These are phyloP conservation scores for Flaveria linearis DNA, from an alignment of 129 eudicot genomes.

Conservation along the genomic window DNA sequence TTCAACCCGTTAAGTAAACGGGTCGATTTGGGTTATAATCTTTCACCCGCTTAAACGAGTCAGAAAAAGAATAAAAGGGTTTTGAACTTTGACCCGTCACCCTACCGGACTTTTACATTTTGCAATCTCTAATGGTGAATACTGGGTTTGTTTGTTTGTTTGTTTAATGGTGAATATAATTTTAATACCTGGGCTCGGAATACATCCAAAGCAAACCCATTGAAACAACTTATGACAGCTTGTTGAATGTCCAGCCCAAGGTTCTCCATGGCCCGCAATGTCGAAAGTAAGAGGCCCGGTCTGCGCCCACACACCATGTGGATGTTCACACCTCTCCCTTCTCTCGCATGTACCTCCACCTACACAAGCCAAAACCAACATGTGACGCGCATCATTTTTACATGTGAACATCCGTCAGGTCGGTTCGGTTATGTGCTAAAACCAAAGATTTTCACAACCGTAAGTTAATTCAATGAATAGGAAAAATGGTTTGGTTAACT, in stretches of 20 bases:
- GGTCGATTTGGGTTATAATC: background rate
- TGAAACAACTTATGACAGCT: slow-evolving; percentile 85
- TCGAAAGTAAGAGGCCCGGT: slow-evolving; percentile 74
- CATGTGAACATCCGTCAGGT: no score
- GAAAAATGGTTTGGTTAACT: no score
- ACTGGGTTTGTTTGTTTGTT: no score
- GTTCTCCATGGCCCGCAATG: slow-evolving; percentile 65
- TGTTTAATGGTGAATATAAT: background rate
- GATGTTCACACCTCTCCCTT: slow-evolving; percentile 75
- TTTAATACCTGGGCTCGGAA: slow-evolving; percentile 68
- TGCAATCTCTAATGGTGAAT: background rate
- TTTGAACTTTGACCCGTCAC: background rate
- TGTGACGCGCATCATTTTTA: background rate
- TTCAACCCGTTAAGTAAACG: background rate
- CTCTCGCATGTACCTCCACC: slow-evolving; percentile 72
- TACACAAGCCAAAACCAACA: slow-evolving; percentile 17
- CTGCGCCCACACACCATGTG: slow-evolving; percentile 81
- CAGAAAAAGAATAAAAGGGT: background rate
- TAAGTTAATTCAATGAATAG: no score
- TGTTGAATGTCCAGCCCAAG: slow-evolving; percentile 79
- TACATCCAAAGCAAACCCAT: slow-evolving; percentile 76
- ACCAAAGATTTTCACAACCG: no score
- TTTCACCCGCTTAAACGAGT: background rate
- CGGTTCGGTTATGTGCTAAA: no score
- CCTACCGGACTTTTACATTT: background rate